Evolutionary conservation across 2,329 filamentous ascomycete genomes (phyloP).

Genomic region (Cladosporium sphaerospermum): DNA sequence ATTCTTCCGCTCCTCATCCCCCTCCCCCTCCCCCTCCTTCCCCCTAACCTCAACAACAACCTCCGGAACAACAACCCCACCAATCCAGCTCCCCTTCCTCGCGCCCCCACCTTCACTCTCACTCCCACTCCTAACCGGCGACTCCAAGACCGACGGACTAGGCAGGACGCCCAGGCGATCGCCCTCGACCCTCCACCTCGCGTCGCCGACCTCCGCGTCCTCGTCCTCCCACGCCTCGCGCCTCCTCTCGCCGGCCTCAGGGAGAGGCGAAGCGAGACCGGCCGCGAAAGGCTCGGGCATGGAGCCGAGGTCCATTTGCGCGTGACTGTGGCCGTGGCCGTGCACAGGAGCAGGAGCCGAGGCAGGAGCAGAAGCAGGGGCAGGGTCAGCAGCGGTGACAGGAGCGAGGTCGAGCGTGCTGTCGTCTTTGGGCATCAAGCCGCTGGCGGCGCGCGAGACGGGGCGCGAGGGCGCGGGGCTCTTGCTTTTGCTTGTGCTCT

Average conservation of each 20-base stretch:
- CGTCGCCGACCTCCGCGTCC: neutral
- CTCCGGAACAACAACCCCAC: conserved; percentile 15
- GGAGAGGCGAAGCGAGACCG: no score
- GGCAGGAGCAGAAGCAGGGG: neutral
- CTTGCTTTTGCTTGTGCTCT: neutral
- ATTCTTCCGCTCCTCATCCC: neutral
- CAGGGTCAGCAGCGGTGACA: neutral
- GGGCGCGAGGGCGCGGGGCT: conserved; percentile 7
- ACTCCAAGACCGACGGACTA: conserved; percentile 17
- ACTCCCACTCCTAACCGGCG: neutral
- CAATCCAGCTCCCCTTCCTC: conserved; percentile 8
- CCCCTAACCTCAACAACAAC: conserved; percentile 14
- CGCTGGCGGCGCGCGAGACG: neutral
- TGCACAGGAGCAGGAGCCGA: neutral
- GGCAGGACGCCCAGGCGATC: conserved; percentile 25
- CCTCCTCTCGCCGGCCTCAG: neutral
- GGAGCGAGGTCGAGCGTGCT: neutral
- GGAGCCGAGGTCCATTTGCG: neutral
- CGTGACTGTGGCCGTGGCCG: neutral
- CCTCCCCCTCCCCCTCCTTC: neutral
- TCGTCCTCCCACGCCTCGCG: conserved; percentile 9
- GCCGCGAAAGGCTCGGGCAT: neutral
- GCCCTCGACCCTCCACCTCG: neutral
- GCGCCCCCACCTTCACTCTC: neutral
- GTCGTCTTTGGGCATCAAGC: neutral